Conservation (phyloP, 768 basidiomycete genomes). For the Russula griseocarnosa region DNA sequence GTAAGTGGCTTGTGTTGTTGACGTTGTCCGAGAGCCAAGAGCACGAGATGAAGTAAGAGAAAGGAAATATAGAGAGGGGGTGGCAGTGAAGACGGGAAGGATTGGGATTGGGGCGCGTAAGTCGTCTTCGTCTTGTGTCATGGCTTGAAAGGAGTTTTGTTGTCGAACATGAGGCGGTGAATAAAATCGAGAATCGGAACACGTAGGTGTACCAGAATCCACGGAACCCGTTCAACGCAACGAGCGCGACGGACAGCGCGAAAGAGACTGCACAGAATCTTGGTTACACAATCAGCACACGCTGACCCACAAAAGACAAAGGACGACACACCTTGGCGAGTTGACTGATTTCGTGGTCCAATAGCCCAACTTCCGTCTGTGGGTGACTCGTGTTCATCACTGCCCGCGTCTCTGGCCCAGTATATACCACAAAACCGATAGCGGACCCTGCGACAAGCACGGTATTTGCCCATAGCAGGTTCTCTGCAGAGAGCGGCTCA, state of each 20-base stretch:
- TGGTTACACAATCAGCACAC: background rate
- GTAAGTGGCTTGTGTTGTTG: no score
- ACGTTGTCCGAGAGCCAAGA: no score
- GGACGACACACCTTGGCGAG: constrained; percentile 73
- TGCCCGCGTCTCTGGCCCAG: constrained; percentile 85
- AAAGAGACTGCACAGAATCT: constrained; percentile 97
- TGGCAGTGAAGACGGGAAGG: no score
- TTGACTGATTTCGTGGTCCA: constrained; percentile 93
- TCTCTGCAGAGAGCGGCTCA: constrained; percentile 90
- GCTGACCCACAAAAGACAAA: background rate
- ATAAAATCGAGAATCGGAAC: constrained; percentile 93
- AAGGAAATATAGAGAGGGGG: no score
- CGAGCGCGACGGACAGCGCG: constrained; percentile 82
- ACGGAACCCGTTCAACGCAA: constrained; percentile 93
- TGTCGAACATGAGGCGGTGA: no score
- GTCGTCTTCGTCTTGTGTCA: no score
- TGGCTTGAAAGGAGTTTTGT: no score
- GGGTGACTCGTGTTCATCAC: constrained; percentile 99
- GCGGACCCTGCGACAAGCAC: constrained; percentile 94
- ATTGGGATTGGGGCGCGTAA: no score
- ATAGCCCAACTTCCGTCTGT: constrained; percentile 84
- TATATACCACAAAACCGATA: constrained; percentile 90
- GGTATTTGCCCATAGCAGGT: constrained; percentile 95
- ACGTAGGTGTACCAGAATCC: constrained; percentile 96
- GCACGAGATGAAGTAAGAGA: no score